phyloP scores from a whole-genome alignment of 1,284 basidiomycete genomes.

The Pseudozyma hubeiensis region DNA sequence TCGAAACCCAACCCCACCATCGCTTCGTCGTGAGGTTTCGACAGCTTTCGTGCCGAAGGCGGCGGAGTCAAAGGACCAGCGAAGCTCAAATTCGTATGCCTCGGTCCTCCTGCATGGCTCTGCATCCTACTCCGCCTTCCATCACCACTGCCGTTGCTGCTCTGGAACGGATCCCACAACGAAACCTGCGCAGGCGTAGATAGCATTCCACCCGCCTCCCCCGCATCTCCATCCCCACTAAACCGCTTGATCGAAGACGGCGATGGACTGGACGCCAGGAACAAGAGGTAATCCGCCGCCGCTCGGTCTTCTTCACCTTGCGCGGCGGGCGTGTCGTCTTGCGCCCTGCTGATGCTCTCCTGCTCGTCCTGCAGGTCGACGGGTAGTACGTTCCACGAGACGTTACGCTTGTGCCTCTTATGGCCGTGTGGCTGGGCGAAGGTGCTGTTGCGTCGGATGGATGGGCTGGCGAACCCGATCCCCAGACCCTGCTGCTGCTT shows the following conservation, averaged over 20 bases:
- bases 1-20: constrained; percentile 20
- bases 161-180: constrained; percentile 45
- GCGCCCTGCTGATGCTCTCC: neutral
- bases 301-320: constrained; percentile 21
- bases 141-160: constrained; percentile 1
- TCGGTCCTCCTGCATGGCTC: constrained; percentile 1
- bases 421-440: constrained; percentile 12
- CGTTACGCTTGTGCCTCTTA: constrained; percentile 32
- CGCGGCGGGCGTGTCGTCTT: neutral
- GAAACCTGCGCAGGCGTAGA: constrained; percentile 38
- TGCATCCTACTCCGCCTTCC: constrained; percentile 17
- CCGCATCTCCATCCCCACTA: constrained; percentile 10
- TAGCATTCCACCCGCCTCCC: constrained; percentile 12
- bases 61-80: constrained; percentile 25
- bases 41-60: constrained; percentile 10
- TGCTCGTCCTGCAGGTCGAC: constrained; percentile 3
- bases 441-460: constrained; percentile 7
- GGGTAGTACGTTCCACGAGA: constrained; percentile 25
- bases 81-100: neutral
- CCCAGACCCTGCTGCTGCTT: constrained; percentile 11
- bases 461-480: constrained; percentile 22
- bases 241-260: constrained; percentile 35
- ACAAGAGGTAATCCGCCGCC: constrained; percentile 44
- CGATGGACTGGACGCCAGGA: constrained; percentile 35
- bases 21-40: neutral